A percentile compares a stretch with the other conserved stretches of the same genome.
Evolutionary conservation across 805 yeast species (phyloP).

Genomic region (Saturnispora serradocipensis): DNA sequence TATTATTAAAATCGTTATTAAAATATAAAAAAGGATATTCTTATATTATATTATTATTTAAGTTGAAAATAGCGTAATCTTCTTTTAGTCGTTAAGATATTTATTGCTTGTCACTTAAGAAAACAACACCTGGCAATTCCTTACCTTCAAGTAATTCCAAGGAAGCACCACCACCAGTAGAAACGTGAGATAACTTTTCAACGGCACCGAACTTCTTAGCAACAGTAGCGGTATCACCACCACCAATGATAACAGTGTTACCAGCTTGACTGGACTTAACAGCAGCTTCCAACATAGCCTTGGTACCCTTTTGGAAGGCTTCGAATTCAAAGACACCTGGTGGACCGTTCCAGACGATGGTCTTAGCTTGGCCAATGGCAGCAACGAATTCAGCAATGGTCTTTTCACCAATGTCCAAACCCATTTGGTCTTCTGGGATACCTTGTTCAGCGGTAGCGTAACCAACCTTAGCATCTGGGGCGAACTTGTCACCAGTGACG

Average conservation of each 20-base stretch:
- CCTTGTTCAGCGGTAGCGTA: slow-evolving; percentile 83
- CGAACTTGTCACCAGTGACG: slow-evolving; percentile 90
- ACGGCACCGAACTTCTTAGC: slow-evolving; percentile 97
- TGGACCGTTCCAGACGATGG: slow-evolving; percentile 99
- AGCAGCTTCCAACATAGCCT: slow-evolving; percentile 79
- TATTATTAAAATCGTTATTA: not conserved
- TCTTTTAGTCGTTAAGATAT: not conserved
- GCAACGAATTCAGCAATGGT: slow-evolving; percentile 68
- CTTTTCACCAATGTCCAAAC: slow-evolving; percentile 93
- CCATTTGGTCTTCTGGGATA: slow-evolving; percentile 92
- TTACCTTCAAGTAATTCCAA: slow-evolving; percentile 98
- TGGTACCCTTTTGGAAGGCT: slow-evolving; percentile 84
- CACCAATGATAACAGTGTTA: slow-evolving; percentile 93
- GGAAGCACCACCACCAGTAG: slow-evolving; percentile 99
- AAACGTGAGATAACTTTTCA: slow-evolving; percentile 94
- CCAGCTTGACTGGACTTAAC: slow-evolving; percentile 82
- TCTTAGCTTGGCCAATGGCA: slow-evolving; percentile 87
- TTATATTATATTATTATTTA: not conserved
- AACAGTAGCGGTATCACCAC: slow-evolving; percentile 99
- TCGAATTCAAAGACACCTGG: slow-evolving; percentile 99
- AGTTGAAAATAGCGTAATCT: not conserved
- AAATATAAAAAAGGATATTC: not conserved
- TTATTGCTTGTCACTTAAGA: slow-evolving; percentile 60
- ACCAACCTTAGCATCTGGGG: slow-evolving; percentile 81
- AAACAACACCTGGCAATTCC: slow-evolving; percentile 95